These are phyloP conservation scores for Anacardium occidentale DNA, from an alignment of 345 rosid genomes.

Conservation along the genomic window DNA sequence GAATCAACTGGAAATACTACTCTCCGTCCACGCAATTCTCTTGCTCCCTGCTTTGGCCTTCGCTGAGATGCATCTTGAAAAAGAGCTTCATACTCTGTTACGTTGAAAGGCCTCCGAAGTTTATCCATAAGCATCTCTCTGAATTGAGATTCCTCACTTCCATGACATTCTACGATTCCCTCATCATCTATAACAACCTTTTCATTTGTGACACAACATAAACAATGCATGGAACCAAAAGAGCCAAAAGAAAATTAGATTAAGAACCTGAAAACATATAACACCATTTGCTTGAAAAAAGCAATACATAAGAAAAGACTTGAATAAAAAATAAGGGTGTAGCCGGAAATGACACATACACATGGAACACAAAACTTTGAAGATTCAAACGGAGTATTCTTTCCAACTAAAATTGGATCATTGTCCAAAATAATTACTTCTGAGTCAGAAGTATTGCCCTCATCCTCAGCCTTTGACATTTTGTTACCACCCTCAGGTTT, in stretches of 20 bases:
- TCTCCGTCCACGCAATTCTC: constrained; percentile 32
- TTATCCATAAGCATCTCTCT: constrained; percentile 44
- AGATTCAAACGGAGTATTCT: constrained; percentile 35
- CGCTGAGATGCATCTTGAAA: constrained; percentile 16
- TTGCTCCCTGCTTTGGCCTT: constrained; percentile 24
- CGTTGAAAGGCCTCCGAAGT: constrained; percentile 52
- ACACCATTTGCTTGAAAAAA: background rate
- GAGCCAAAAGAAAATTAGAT: constrained; percentile 13
- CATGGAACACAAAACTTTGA: constrained; percentile 24
- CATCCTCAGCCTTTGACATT: constrained; percentile 33
- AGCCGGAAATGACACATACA: constrained; percentile 28
- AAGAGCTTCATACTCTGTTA: constrained; percentile 36
- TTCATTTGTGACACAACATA: constrained; percentile 14
- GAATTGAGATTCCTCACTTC: constrained; percentile 33
- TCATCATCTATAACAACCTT: constrained; percentile 30
- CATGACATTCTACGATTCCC: constrained; percentile 1
- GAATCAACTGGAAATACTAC: constrained; percentile 11
- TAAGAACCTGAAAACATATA: constrained; percentile 21
- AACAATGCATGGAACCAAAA: constrained; percentile 12
- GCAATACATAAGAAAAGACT: background rate
- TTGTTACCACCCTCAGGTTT: constrained; percentile 23
- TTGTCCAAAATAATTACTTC: constrained; percentile 43
- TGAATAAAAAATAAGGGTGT: constrained; percentile 2
- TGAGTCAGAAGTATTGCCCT: constrained; percentile 42
- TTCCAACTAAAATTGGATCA: constrained; percentile 33